Percentiles rank a stretch among this genome's conserved stretches.
These are phyloP conservation scores for Apiospora malaysiana DNA, from an alignment of 2,329 filamentous ascomycete species.

Conservation along the genomic window DNA sequence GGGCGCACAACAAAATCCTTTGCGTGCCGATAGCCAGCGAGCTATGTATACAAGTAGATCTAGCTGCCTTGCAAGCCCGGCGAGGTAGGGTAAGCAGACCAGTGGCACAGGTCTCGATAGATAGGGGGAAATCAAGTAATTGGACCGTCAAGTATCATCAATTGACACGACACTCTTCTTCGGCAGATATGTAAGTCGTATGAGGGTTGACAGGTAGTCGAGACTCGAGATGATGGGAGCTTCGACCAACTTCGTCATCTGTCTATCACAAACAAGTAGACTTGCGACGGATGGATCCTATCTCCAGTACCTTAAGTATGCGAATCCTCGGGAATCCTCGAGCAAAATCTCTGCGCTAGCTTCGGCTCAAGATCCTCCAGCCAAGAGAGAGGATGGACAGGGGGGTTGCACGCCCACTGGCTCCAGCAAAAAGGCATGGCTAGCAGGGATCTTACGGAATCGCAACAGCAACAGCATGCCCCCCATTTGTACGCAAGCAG, in stretches of 20 bases:
- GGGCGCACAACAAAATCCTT: not conserved
- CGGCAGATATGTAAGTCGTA: conserved; percentile 10
- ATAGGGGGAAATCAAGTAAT: not conserved
- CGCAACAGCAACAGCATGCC: conserved; percentile 9
- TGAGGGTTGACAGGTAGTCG: not conserved
- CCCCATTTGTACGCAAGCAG: not conserved
- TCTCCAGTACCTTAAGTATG: conserved; percentile 11
- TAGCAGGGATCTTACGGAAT: conserved; percentile 19
- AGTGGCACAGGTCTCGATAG: conserved; percentile 8
- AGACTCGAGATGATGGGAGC: not conserved
- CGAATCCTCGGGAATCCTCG: conserved; percentile 20
- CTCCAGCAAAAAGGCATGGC: conserved; percentile 10
- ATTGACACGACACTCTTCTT: not conserved
- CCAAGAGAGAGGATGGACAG: conserved; percentile 17
- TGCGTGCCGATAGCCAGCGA: not conserved
- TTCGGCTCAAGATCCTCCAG: conserved; percentile 11
- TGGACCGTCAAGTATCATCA: not conserved
- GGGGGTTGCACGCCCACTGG: not conserved
- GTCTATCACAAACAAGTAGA: not conserved
- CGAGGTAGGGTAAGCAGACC: not conserved
- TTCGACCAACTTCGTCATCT: conserved; percentile 12
- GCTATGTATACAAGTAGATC: not conserved
- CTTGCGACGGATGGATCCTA: not conserved
- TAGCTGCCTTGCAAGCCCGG: not conserved
- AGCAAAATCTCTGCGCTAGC: conserved; percentile 23